Conservation (phyloP, 495 filamentous ascomycete genomes). For the Lophium mytilinum region DNA sequence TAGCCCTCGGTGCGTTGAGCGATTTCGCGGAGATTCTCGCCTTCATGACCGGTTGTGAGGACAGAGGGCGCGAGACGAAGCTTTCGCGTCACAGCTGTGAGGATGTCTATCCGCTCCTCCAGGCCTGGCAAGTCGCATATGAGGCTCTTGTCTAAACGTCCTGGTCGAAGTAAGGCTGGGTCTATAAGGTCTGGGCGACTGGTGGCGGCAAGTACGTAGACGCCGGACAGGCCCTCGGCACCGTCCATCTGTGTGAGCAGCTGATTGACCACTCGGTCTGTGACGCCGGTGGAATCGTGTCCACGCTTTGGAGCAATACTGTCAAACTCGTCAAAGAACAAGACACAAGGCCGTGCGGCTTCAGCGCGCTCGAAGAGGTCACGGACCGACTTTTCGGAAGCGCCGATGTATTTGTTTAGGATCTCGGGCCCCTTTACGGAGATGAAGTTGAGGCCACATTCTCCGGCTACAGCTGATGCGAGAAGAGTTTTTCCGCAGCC, state of each 20-base stretch:
- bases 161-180: conserved; percentile 80
- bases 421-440: conserved; percentile 97
- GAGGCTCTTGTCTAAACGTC: conserved; percentile 81
- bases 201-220: conserved; percentile 93
- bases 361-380: conserved; percentile 89
- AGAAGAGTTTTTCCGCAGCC: conserved; percentile 95
- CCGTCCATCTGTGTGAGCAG: conserved; percentile 98
- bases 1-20: conserved; percentile 80
- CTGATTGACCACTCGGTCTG: conserved; percentile 97
- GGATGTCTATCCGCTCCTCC: conserved; percentile 79
- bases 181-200: conserved; percentile 89
- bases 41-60: conserved; percentile 35
- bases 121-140: conserved; percentile 77
- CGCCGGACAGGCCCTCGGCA: conserved; percentile 85
- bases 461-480: conserved; percentile 86
- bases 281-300: conserved; percentile 93
- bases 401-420: conserved; percentile 96
- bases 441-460: conserved; percentile 97
- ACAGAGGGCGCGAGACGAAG: conserved; percentile 60
- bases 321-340: conserved; percentile 99
- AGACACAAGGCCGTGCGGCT: conserved; percentile 80
- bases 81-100: conserved; percentile 70
- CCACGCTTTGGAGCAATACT: conserved; percentile 94
- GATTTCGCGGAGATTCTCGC: conserved; percentile 53
- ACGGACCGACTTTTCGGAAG: conserved; percentile 86